Percentiles rank a stretch among this genome's conserved stretches.
phyloP scores from a whole-genome alignment of 148 eudicot genomes.

The Heliosperma pusillum region DNA sequence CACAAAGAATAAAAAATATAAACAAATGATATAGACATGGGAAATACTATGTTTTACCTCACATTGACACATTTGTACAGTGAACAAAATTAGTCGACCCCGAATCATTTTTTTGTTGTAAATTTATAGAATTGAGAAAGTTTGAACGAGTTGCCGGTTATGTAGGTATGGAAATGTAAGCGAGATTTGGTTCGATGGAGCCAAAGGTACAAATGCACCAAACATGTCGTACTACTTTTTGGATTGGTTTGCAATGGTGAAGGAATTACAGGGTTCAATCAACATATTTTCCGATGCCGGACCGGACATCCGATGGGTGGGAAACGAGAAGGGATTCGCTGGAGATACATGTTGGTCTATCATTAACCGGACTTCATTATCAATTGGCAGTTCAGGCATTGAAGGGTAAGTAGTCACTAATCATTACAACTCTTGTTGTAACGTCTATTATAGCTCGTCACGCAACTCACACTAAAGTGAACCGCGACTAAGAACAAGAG shows the following conservation, averaged over 20 bases:
- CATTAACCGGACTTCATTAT: slow-evolving; percentile 62
- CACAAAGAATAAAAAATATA: too few species aligned
- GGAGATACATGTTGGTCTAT: slow-evolving; percentile 85
- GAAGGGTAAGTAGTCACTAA: slow-evolving; percentile 46
- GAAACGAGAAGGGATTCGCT: slow-evolving; percentile 73
- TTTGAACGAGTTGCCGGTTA: background rate
- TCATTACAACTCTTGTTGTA: background rate
- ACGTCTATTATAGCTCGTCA: background rate
- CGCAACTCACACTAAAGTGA: background rate
- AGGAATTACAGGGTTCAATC: slow-evolving; percentile 77
- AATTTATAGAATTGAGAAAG: too few species aligned
- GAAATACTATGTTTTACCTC: too few species aligned
- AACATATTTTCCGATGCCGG: slow-evolving; percentile 96
- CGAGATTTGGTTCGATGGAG: slow-evolving; percentile 97
- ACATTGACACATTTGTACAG: background rate
- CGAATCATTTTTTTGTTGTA: background rate
- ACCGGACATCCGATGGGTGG: slow-evolving; percentile 83
- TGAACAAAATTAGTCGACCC: background rate
- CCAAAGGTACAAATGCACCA: slow-evolving; percentile 64
- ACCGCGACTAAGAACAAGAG: too few species aligned
- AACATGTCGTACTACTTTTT: slow-evolving; percentile 78
- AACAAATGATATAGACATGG: too few species aligned
- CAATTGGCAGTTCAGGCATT: slow-evolving; percentile 71
- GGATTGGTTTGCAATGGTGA: slow-evolving; percentile 84
- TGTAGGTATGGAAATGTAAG: slow-evolving; percentile 65